A percentile compares a stretch with the other conserved stretches of the same genome.
Evolutionary conservation across 1,284 basidiomycete species (phyloP).

Genomic region (Anthracocystis panici-leucophaei): DNA sequence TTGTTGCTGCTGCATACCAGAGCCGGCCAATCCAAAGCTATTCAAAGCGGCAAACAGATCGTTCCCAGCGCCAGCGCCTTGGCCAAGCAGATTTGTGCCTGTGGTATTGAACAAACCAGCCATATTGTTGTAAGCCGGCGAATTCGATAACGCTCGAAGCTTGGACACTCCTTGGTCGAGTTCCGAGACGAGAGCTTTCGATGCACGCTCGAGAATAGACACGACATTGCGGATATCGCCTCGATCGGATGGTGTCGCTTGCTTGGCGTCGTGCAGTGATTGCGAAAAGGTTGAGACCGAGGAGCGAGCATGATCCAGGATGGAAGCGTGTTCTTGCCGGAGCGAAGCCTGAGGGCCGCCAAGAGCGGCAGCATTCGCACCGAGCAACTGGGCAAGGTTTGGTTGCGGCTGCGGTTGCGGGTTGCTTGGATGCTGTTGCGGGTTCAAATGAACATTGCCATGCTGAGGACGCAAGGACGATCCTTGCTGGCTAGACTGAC

Average conservation of each 20-base stretch:
- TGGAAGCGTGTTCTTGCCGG: conserved; percentile 37
- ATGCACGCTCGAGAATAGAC: conserved; percentile 32
- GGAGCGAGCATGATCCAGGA: conserved; percentile 31
- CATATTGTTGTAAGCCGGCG: conserved; percentile 24
- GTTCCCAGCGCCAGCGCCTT: conserved; percentile 9
- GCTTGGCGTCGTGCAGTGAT: conserved; percentile 35
- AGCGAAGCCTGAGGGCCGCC: conserved; percentile 19
- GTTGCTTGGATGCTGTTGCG: conserved; percentile 19
- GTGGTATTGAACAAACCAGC: conserved; percentile 15
- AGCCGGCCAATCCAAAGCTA: conserved; percentile 21
- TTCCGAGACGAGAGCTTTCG: conserved; percentile 30
- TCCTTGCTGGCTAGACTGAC: conserved; percentile 20
- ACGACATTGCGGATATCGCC: conserved; percentile 42
- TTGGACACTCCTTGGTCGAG: conserved; percentile 36
- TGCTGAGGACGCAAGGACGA: conserved; percentile 12
- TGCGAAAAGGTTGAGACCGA: conserved; percentile 38
- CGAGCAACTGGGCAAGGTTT: conserved; percentile 32
- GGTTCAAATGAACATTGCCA: conserved; percentile 15
- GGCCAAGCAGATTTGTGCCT: conserved; percentile 8
- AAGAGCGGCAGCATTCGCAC: conserved; percentile 3
- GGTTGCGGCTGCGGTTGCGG: conserved; percentile 21
- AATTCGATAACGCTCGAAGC: conserved; percentile 29
- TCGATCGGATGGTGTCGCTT: conserved; percentile 30
- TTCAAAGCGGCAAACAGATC: conserved; percentile 34
- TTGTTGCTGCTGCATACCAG: conserved; percentile 20